phyloP scores from a whole-genome alignment of 352 stramenopile genomes.

The Globisporangium paroecandrum region DNA sequence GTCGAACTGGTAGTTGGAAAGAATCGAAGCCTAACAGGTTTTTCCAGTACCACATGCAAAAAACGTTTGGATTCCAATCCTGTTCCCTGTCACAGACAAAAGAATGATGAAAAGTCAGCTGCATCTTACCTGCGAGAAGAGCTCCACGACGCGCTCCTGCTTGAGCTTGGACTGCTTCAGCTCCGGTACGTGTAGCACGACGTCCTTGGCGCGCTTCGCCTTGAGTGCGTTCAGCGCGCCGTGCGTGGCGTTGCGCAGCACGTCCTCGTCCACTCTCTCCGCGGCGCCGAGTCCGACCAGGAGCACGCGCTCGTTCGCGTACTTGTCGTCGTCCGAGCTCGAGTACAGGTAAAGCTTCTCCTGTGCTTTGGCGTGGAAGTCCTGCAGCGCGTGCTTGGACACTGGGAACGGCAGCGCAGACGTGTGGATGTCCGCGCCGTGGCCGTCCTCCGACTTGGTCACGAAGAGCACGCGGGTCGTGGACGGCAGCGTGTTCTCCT shows the following conservation, averaged over 20 bases:
- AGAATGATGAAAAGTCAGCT: not conserved
- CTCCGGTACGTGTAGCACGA: constrained; percentile 51
- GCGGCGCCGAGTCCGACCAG: constrained; percentile 71
- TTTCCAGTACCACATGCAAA: not conserved
- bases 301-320: constrained; percentile 52
- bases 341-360: constrained; percentile 77
- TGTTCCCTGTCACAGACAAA: not conserved
- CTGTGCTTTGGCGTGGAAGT: constrained; percentile 65
- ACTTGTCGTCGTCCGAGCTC: constrained; percentile 29
- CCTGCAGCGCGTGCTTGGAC: constrained; percentile 50
- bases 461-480: constrained; percentile 60
- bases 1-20: constrained; percentile 88
- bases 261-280: constrained; percentile 57
- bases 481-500: constrained; percentile 11
- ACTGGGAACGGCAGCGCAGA: constrained; percentile 60
- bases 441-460: constrained; percentile 18
- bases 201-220: constrained; percentile 47
- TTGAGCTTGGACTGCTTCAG: constrained; percentile 30
- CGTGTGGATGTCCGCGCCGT: constrained; percentile 23
- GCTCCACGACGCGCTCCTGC: constrained; percentile 48
- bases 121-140: constrained; percentile 45
- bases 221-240: constrained; percentile 48
- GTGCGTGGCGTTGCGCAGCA: constrained; percentile 68
- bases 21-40: constrained; percentile 47
- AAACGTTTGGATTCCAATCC: not conserved